Conservation (phyloP, 257 asterid genomes). For the Striga asiatica region DNA sequence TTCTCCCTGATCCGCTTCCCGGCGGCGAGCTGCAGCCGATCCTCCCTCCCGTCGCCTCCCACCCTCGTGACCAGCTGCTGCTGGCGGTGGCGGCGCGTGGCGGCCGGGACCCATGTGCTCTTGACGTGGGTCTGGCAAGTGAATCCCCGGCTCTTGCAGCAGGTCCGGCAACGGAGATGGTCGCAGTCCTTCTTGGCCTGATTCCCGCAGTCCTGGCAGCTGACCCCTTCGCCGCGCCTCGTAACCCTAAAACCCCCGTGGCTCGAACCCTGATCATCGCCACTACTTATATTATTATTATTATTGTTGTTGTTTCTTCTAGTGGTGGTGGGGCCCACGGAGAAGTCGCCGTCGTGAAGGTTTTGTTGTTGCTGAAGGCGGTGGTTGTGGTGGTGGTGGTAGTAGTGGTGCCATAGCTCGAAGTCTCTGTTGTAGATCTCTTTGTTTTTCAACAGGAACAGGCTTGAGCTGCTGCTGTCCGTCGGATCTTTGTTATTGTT, state of each 20-base stretch:
- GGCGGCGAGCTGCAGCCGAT: background rate
- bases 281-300: slow-evolving; percentile 13
- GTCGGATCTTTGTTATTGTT: slow-evolving; percentile 13
- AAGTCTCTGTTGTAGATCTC: slow-evolving; percentile 87
- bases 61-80: slow-evolving; percentile 22
- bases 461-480: slow-evolving; percentile 19
- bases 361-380: no score
- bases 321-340: no score
- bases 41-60: no score
- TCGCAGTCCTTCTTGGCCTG: slow-evolving; percentile 60
- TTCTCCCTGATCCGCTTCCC: slow-evolving; percentile 23
- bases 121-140: slow-evolving; percentile 51
- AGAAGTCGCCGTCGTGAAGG: no score
- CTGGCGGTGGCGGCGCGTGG: slow-evolving; percentile 48
- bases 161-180: slow-evolving; percentile 49
- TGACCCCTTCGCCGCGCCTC: slow-evolving; percentile 26
- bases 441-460: slow-evolving; percentile 42
- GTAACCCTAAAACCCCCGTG: slow-evolving; percentile 18
- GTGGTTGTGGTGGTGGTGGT: slow-evolving; percentile 38
- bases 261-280: slow-evolving; percentile 20
- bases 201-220: slow-evolving; percentile 62
- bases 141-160: slow-evolving; percentile 56
- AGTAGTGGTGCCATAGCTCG: slow-evolving; percentile 74
- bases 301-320: background rate
- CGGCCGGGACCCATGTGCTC: slow-evolving; percentile 67